Base-by-base conservation (phyloP, 2,329 filamentous ascomycete species). In the Sporothrix globosa region DNA sequence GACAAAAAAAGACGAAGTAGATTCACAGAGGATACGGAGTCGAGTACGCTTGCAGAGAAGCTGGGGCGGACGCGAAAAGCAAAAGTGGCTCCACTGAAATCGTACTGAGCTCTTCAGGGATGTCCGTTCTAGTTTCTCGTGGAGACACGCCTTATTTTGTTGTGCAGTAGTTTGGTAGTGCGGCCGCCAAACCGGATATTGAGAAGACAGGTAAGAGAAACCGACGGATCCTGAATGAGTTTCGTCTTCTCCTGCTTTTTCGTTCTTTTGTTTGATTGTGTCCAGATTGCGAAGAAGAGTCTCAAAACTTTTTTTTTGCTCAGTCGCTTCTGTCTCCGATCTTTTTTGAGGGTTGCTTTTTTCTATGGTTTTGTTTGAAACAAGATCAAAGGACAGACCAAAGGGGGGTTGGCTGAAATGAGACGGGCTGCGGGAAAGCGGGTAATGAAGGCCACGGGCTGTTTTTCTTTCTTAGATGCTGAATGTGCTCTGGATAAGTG, bases 361-460 rank as follows among this genome's bases (percentile, higher is more conserved):
- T 48, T 30, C 21, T 30, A 41, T 41, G 17, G 41, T 48, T 48
- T 48, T 17, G 21, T 48, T 48, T 48, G 41, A 65, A 65, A 65
- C 60, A 46, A 9, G 41, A 41, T 48, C 60, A 65, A 50, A 50
- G 60, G 19, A n/a, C 41, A 41, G 44, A 44, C 41, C 44, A 30
- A 70, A 34, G 34, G 53, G 63, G 50, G 50, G 39, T 68, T 68
- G 69, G 69, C 48, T 68, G 21, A 52, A 68, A 54, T 17, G 14
- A 56, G 54, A 27, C 66, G 41, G 53, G 54, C 67, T 68, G 71
- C 67, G 56, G 68, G 68, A 72, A 63, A 50, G 63, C 68, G 70
- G 72, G 58, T 71, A 70, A 69, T 56, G 70, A 70, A 69, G 50
- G 70, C 68, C 72, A 71, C 68, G 44, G 58, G 41, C 17, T 7